These are phyloP conservation scores for Beta vulgaris DNA, from an alignment of 148 eudicot genomes.

Conservation along the genomic window DNA sequence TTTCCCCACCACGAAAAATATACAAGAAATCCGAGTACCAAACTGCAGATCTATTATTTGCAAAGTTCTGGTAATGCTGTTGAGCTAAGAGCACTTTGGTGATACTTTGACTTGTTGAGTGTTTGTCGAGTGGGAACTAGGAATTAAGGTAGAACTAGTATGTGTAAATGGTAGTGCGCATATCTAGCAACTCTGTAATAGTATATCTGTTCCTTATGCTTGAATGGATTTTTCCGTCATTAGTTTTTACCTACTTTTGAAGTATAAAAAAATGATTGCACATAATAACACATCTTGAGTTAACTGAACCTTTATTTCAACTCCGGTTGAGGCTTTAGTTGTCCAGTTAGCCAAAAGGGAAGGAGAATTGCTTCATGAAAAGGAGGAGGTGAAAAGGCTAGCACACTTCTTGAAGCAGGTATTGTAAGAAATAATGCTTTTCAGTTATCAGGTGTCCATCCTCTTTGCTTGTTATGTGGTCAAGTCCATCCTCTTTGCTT, in stretches of 20 bases:
- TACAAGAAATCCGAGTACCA: not conserved
- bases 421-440: slow-evolving; percentile 9
- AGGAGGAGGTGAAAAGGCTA: slow-evolving; percentile 92
- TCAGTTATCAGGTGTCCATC: not conserved
- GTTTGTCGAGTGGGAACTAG: not conserved
- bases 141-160: not conserved
- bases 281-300: not conserved
- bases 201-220: not conserved
- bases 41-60: not conserved
- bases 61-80: not conserved
- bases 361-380: slow-evolving; percentile 94
- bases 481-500: too few species aligned
- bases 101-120: not conserved
- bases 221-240: not conserved
- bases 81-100: not conserved
- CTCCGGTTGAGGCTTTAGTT: slow-evolving; percentile 96
- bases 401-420: slow-evolving; percentile 95
- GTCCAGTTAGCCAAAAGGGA: slow-evolving; percentile 90
- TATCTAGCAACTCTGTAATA: not conserved
- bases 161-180: not conserved
- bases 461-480: too few species aligned
- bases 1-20: not conserved
- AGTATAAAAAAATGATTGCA: slow-evolving; percentile 58
- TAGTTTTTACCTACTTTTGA: slow-evolving; percentile 27
- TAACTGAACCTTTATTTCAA: slow-evolving; percentile 10